phyloP scores from a whole-genome alignment of 2,329 filamentous ascomycete genomes.

The Aureobasidium sp. region DNA sequence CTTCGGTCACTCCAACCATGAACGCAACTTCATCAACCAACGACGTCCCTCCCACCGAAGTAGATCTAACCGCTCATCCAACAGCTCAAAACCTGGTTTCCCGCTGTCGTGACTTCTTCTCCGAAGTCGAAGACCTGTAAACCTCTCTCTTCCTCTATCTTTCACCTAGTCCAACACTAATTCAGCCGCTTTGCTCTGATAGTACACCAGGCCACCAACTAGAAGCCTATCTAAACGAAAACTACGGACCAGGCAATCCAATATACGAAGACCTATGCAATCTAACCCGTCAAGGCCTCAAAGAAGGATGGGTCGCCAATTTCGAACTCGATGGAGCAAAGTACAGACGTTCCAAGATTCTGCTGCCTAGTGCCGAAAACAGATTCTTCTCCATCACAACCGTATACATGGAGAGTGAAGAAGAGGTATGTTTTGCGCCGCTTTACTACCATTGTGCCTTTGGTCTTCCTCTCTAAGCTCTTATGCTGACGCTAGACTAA shows the following conservation, averaged over 20 bases:
- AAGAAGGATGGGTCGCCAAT: constrained; percentile 27
- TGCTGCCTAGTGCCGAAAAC: constrained; percentile 37
- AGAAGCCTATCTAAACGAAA: constrained; percentile 21
- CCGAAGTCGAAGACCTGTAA: constrained; percentile 24
- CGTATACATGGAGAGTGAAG: constrained; percentile 47
- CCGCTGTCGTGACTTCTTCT: constrained; percentile 21
- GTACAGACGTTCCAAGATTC: constrained; percentile 39
- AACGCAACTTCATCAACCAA: not conserved
- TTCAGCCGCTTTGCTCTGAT: not conserved
- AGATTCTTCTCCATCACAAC: constrained; percentile 48
- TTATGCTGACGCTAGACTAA: too few species aligned
- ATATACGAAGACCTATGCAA: constrained; percentile 24
- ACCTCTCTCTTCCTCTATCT: not conserved
- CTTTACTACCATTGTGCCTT: too few species aligned
- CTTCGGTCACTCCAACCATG: not conserved
- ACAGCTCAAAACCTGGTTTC: not conserved
- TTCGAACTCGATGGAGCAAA: constrained; percentile 31
- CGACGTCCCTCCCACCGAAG: not conserved
- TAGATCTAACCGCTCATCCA: not conserved
- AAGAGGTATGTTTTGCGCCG: constrained; percentile 16
- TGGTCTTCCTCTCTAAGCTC: too few species aligned
- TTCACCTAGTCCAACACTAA: not conserved
- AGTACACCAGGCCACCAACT: constrained; percentile 24
- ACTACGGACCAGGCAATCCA: constrained; percentile 23
- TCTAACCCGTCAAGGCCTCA: constrained; percentile 19